A percentile compares a stretch with the other conserved stretches of the same genome.
Conservation (phyloP, 73 alveolate species). For the Paramecium tetraurelia region DNA sequence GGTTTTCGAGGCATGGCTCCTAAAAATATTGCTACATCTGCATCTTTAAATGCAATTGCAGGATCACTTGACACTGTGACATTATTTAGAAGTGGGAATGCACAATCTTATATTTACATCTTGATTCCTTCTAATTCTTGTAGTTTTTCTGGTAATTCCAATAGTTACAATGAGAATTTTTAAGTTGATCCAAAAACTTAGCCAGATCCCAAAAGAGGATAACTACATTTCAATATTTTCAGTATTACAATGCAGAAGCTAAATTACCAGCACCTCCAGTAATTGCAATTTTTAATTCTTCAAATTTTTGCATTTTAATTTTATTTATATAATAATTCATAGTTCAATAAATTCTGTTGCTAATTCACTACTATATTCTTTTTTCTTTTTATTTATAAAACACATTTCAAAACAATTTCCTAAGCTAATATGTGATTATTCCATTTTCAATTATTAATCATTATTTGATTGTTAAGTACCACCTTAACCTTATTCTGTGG, state of each 20-base stretch:
- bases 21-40: slow-evolving; percentile 83
- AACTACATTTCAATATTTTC: neutral
- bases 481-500: neutral
- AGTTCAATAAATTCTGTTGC: slow-evolving; percentile 11
- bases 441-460: neutral
- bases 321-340: neutral
- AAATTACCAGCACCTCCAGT: slow-evolving; percentile 67
- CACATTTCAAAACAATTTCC: neutral
- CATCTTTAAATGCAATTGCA: slow-evolving; percentile 83
- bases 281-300: slow-evolving; percentile 50
- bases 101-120: slow-evolving; percentile 76
- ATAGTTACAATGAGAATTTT: slow-evolving; percentile 23
- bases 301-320: neutral
- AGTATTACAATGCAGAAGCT: slow-evolving; percentile 55
- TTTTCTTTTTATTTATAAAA: neutral
- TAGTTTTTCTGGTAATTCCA: slow-evolving; percentile 37
- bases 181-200: slow-evolving; percentile 53
- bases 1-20: slow-evolving; percentile 90
- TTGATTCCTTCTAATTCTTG: slow-evolving; percentile 57
- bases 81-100: slow-evolving; percentile 54
- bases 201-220: slow-evolving; percentile 58
- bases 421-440: neutral
- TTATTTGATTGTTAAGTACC: neutral
- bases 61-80: slow-evolving; percentile 72
- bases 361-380: neutral